Evolutionary conservation across 2,329 filamentous ascomycete species (phyloP).

Genomic region (Sphaerulina vaccinii): DNA sequence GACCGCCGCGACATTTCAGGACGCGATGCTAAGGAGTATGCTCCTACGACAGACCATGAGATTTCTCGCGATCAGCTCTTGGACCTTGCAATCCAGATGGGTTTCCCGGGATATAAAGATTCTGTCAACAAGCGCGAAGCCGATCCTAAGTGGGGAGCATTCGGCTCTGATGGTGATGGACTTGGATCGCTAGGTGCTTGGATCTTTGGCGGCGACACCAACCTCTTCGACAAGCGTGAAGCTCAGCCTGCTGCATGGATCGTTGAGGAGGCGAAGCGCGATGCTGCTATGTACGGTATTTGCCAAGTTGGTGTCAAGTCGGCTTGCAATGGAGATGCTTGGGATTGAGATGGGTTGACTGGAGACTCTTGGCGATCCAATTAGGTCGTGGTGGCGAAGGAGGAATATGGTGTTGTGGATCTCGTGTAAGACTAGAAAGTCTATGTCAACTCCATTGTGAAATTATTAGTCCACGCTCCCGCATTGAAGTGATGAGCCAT

Average conservation of each 20-base stretch:
- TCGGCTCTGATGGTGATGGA: not conserved
- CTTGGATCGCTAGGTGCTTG: too few species aligned
- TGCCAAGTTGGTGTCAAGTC: not conserved
- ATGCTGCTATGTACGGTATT: not conserved
- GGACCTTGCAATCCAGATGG: not conserved
- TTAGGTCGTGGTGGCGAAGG: too few species aligned
- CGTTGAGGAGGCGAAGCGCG: not conserved
- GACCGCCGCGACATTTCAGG: too few species aligned
- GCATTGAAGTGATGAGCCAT: not conserved
- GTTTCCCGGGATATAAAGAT: not conserved
- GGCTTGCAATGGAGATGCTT: not conserved
- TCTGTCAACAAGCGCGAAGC: not conserved
- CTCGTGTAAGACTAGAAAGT: not conserved
- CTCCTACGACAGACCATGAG: too few species aligned
- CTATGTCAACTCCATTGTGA: not conserved
- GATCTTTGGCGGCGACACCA: not conserved
- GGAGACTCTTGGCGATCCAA: too few species aligned
- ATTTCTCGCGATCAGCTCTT: too few species aligned
- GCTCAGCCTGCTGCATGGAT: not conserved
- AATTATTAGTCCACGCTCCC: constrained; percentile 5
- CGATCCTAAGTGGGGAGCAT: not conserved
- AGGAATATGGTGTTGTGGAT: too few species aligned
- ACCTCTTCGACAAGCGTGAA: too few species aligned
- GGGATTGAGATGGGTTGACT: not conserved
- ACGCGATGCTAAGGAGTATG: too few species aligned